Base-by-base conservation (phyloP, 2,329 filamentous ascomycete genomes). In the Stagonosporopsis chrysanthemi region DNA sequence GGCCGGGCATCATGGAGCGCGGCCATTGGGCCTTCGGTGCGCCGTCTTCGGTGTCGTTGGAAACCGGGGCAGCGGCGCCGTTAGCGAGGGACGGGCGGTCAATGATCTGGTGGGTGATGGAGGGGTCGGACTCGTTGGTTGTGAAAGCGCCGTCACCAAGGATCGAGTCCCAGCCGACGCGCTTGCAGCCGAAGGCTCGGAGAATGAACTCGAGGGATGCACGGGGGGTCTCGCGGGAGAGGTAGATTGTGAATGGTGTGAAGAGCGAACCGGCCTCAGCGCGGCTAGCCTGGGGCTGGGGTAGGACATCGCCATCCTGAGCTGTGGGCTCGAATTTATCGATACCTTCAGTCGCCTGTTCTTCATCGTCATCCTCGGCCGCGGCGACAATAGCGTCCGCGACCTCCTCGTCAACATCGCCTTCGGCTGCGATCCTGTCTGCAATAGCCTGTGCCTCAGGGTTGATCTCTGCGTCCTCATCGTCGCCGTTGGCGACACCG, bases 51-150 rank as follows among this genome's bases (percentile, higher is more conserved):
- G 44, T 81, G 78, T 52, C 83, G 81, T 56, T 40, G 14, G 71
- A 70, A 35, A 67, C 62, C 36, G 77, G 66, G n/a, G 79, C 56
- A 63, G 75, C 69, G 26, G 87, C 67, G 19, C 60, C 68, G 15
- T 62, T 66, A 14, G 80, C 75, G 2, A 96, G 80, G 12, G 90
- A 84, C 14, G 95, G 95, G 56, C 95, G 86, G 76, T 99, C 95
- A 53, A 99, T 91, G 65, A 99, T 89, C 76, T 99, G 95, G 77
- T 99, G 95, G 26, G 95, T 99, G 67, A 99, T 98, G 52, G 88
- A 83, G 6, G 91, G 86, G 72, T 99, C 92, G 15, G 86, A 83
- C 79, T 98, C 94, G 73, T 97, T 86, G 47, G 90, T 90, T 29
- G 93, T 98, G 80, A 91, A 99, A 45, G 95, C 90, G 43, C 95